A percentile compares a stretch with the other conserved stretches of the same genome.
phyloP scores from a whole-genome alignment of 345 rosid genomes.

The Anastatica hierochuntica region DNA sequence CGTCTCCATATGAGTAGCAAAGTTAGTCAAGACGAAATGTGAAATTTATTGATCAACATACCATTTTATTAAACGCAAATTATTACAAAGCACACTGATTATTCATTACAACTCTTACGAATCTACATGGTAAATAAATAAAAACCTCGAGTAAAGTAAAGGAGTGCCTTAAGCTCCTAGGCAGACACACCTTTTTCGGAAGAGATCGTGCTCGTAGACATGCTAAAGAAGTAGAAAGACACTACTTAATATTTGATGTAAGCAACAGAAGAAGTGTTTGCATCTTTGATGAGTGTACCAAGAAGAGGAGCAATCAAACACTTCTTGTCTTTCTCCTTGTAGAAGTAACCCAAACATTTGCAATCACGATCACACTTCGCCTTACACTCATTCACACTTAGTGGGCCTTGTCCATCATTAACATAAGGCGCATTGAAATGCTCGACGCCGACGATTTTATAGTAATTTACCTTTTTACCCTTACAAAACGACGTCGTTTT shows the following conservation, averaged over 20 bases:
- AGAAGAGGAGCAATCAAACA: conserved; percentile 33
- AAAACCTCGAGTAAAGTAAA: too few relatives aligned
- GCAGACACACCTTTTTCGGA: too few relatives aligned
- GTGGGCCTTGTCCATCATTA: conserved; percentile 33
- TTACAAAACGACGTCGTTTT: conserved; percentile 18
- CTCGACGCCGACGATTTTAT: conserved; percentile 39
- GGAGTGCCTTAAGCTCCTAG: too few relatives aligned
- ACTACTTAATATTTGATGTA: conserved; percentile 24
- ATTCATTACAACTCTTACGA: neutral
- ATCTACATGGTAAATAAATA: too few relatives aligned
- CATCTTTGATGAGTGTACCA: conserved; percentile 19
- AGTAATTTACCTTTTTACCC: conserved; percentile 15
- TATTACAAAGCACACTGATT: neutral
- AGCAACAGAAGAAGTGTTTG: conserved; percentile 22
- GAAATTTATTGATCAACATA: too few relatives aligned
- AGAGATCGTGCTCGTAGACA: too few relatives aligned
- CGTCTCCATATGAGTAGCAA: too few relatives aligned
- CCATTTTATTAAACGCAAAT: too few relatives aligned
- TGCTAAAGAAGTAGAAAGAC: too few relatives aligned
- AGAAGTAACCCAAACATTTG: conserved; percentile 55
- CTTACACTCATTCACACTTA: conserved; percentile 28
- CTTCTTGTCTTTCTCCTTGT: conserved; percentile 30
- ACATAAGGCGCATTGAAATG: conserved; percentile 38
- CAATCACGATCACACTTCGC: conserved; percentile 40
- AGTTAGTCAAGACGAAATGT: too few relatives aligned